Evolutionary conservation across 352 stramenopile genomes (phyloP), one percentile per base, ranked within the genome.

Genomic region (Phytophthora uliginosa): DNA sequence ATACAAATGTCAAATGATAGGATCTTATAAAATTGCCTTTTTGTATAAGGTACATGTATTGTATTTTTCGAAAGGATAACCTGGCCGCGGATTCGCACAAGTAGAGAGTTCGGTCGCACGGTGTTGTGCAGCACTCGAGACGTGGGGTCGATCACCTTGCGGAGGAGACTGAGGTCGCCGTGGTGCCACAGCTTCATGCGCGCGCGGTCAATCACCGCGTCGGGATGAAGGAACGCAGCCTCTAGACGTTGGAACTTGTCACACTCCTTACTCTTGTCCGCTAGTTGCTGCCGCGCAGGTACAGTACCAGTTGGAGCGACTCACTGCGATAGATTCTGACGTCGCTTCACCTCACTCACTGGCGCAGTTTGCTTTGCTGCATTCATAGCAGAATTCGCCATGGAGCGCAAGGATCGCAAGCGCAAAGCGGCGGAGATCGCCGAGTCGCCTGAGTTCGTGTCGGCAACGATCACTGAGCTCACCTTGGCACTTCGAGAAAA

Each of bases 331-430:
- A 22, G 18, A 22, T 24, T 4, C 42, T 50, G 42, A 50, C 42
- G 42, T 50, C 42, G 42, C 42, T 50, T 50, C 42, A 13, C 42
- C 17, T 50, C 42, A 50, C 18, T 22, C 42, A 3, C 18, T 50
- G 42, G 18, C 42, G 18, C 18, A n/a, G 17, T 22, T 22, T 48
- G 13, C 13, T 18, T 48, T 64, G 10, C 2, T 22, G 6, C n/a
- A n/a, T 22, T 47, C 48, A 61, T 28, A 55, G 20, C 50, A 34
- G 22, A 31, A 26, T 61, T 59, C 24, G 17, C 33, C n/a, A 79
- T 79, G 73, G 69, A 79, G 54, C 63, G 63, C 12, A 74, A 40
- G n/a, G 55, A 74, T 7, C 59, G 52, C 5, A 79, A 79, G 38
- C 73, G 73, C 7, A 79, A 76, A 36, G 59, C 63, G 1, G n/a